Evolutionary conservation across 192 early-diverging fungal genomes (phyloP).

Genomic region (Paraglomus occultum): DNA sequence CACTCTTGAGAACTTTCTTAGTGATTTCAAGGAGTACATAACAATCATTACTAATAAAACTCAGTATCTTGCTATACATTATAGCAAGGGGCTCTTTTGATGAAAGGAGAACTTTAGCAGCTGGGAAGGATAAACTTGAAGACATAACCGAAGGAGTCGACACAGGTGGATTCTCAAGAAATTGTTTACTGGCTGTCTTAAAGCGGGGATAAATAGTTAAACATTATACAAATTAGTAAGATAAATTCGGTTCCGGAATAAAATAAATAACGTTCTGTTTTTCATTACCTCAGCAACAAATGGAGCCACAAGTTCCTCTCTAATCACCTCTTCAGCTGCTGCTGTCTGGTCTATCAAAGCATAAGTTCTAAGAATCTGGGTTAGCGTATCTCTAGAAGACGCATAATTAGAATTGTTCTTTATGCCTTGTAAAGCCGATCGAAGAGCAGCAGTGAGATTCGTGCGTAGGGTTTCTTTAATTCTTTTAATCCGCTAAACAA

Average conservation of each 20-base stretch:
- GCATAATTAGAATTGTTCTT: slow-evolving; percentile 30
- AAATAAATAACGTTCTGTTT: background rate
- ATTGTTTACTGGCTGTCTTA: slow-evolving; percentile 26
- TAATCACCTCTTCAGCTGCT: slow-evolving; percentile 65
- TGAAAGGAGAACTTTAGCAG: background rate
- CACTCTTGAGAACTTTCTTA: slow-evolving; percentile 52
- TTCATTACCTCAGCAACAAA: slow-evolving; percentile 51
- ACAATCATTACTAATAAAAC: slow-evolving; percentile 50
- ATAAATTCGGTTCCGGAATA: background rate
- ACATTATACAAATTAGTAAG: background rate
- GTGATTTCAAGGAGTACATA: slow-evolving; percentile 57
- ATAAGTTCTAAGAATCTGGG: slow-evolving; percentile 73
- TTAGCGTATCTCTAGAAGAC: slow-evolving; percentile 47
- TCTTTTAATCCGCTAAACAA: slow-evolving; percentile 56
- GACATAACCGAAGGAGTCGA: background rate
- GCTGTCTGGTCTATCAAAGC: slow-evolving; percentile 66
- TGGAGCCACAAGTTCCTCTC: slow-evolving; percentile 51
- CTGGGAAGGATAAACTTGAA: slow-evolving; percentile 4
- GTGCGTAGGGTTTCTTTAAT: slow-evolving; percentile 69
- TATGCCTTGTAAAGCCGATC: slow-evolving; percentile 43
- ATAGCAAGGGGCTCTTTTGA: slow-evolving; percentile 42
- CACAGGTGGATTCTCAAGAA: slow-evolving; percentile 28
- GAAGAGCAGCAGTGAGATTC: slow-evolving; percentile 57
- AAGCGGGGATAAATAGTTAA: background rate
- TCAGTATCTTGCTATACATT: slow-evolving; percentile 58